Base-by-base conservation (phyloP, 129 eudicot genomes). In the Tanacetum coccineum region DNA sequence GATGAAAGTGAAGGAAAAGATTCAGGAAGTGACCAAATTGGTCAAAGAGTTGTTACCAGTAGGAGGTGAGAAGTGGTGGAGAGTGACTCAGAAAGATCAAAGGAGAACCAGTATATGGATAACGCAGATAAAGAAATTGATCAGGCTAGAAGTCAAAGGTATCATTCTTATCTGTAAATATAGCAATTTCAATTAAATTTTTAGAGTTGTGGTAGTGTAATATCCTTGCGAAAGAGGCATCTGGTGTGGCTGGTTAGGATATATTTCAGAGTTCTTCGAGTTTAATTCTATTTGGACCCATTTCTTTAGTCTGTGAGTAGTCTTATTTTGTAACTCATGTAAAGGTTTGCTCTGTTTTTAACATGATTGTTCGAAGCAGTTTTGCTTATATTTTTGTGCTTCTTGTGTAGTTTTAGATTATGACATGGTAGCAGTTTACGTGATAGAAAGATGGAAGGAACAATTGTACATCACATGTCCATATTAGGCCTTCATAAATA, bases 1-100 rank as follows among this genome's bases (percentile, higher is more conserved):
- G 94, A 81, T 66, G 93, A 86, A 77, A 94, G 95, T 76, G 90
- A 89, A 68, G 95, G 76, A 61, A 89, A 82, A 73, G 85, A 84
- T 72, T 82, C 85, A 6, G 99, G 83, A 39, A 84, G 87, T 70
- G 91, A 81, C 64, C 92, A 81, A 44, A 77, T 84, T 80, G 92
- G 72, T 66, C 95, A 89, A 70, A 77, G 85, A 64, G 91, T 79
- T 49, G 96, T 76, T 39, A 94, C 99, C 45, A 94, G 96, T 70
- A 84, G 89, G 80, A 81, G 99, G 71, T 80, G 88, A 59, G 87
- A 82, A 75, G 83, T 68, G 28, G 71, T 86, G 71, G 87, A 82
- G 59, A 94, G 99, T 79, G 96, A 70, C 68, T 94, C 98, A 13
- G 98, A 93, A 75, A 68, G 87, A 81, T 93, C 96, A 15, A 92